These are phyloP conservation scores for Amanita polypyramis DNA, from an alignment of 768 basidiomycete genomes.

Conservation along the genomic window DNA sequence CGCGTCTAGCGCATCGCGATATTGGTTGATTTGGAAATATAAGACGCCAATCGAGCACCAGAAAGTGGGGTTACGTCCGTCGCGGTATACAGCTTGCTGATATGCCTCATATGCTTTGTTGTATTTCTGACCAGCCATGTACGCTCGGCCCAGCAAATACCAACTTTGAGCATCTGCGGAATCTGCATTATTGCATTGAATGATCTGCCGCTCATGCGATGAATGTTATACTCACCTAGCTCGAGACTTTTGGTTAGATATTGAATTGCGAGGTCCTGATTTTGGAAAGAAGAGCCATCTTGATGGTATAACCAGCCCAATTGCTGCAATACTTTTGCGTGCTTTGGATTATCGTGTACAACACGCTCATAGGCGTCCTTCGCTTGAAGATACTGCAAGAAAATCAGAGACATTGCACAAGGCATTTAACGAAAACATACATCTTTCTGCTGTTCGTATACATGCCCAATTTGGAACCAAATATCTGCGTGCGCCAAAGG, in stretches of 20 bases:
- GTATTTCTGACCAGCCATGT: conserved; percentile 98
- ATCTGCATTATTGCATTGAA: conserved; percentile 36
- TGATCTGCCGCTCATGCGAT: neutral
- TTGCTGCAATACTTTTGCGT: conserved; percentile 96
- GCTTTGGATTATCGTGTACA: conserved; percentile 82
- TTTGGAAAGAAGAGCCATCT: conserved; percentile 89
- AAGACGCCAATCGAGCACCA: conserved; percentile 99
- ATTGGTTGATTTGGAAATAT: conserved; percentile 99
- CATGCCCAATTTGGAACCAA: conserved; percentile 99
- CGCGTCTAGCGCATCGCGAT: conserved; percentile 95
- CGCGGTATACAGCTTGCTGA: conserved; percentile 97
- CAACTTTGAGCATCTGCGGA: conserved; percentile 94
- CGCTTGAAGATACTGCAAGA: conserved; percentile 67
- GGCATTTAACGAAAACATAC: conserved; percentile 32
- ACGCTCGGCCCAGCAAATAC: conserved; percentile 97
- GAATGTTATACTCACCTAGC: conserved; percentile 51
- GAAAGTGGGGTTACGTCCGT: conserved; percentile 97
- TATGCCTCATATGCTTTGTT: conserved; percentile 99
- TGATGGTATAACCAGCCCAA: conserved; percentile 98
- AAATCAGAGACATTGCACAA: conserved; percentile 10
- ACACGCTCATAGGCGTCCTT: conserved; percentile 97
- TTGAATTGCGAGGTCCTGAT: conserved; percentile 88
- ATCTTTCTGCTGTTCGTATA: conserved; percentile 95
- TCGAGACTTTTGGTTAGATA: conserved; percentile 93
- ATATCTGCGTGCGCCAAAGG: conserved; percentile 97